Evolutionary conservation across 2,329 filamentous ascomycete species (phyloP).

Genomic region (Uncinocarpus reesii): DNA sequence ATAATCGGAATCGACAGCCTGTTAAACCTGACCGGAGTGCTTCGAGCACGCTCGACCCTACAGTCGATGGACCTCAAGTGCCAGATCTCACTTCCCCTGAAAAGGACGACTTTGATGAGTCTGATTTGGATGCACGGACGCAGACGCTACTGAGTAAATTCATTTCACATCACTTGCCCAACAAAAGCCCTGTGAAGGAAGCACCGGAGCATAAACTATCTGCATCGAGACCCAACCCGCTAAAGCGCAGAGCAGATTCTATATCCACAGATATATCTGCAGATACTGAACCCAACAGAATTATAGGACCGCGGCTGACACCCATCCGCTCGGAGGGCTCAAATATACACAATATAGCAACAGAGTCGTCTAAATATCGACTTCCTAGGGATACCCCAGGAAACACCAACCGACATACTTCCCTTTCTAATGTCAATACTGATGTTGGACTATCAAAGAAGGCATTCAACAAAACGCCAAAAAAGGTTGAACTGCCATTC

Average conservation of each 20-base stretch:
- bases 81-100: constrained; percentile 1
- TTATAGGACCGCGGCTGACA: background rate
- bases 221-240: background rate
- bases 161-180: background rate
- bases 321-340: too few relatives aligned
- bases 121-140: constrained; percentile 1
- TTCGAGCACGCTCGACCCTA: background rate
- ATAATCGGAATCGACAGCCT: too few relatives aligned
- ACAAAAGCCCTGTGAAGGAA: background rate
- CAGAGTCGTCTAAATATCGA: background rate
- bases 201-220: background rate
- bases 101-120: constrained; percentile 6
- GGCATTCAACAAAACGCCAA: too few relatives aligned
- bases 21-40: background rate
- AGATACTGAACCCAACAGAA: background rate
- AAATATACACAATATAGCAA: too few relatives aligned
- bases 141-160: constrained; percentile 4
- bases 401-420: too few relatives aligned
- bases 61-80: background rate
- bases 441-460: too few relatives aligned
- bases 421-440: too few relatives aligned
- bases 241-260: constrained; percentile 7
- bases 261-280: constrained; percentile 4
- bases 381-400: background rate
- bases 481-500: too few relatives aligned